Evolutionary conservation across 1,284 basidiomycete species (phyloP).

Genomic region (Ceratobasidium sp.): DNA sequence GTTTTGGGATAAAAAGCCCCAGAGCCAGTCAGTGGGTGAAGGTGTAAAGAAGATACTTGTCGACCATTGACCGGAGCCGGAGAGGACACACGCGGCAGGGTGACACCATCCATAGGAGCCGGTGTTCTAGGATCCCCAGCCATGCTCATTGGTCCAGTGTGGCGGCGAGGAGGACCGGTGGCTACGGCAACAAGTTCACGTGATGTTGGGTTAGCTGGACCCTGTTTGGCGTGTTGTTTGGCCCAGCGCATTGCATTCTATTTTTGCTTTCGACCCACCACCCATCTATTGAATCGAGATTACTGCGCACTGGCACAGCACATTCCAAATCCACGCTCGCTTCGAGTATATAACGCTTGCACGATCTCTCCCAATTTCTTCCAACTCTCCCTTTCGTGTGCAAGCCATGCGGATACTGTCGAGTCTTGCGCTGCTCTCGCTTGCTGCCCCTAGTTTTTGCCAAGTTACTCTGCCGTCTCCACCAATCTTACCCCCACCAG

Average conservation of each 20-base stretch:
- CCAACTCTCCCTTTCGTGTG: neutral
- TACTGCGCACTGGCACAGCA: neutral
- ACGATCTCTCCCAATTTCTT: neutral
- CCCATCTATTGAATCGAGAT: constrained; percentile 1
- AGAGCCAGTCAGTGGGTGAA: constrained; percentile 40
- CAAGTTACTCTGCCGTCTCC: constrained; percentile 75
- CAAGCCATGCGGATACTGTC: constrained; percentile 28
- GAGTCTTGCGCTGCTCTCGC: constrained; percentile 12
- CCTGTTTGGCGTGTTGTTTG: constrained; percentile 9
- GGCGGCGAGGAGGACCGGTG: constrained; percentile 27
- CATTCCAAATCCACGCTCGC: constrained; percentile 18
- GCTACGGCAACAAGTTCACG: constrained; percentile 11
- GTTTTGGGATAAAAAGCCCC: constrained; percentile 44
- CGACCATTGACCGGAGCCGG: constrained; percentile 10
- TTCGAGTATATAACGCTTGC: constrained; percentile 10
- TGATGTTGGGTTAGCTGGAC: neutral
- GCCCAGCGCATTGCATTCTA: neutral
- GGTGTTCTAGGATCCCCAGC: constrained; percentile 1
- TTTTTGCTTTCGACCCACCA: constrained; percentile 25
- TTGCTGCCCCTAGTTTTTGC: constrained; percentile 50
- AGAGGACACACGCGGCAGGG: constrained; percentile 1
- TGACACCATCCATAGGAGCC: constrained; percentile 11
- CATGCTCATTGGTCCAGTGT: constrained; percentile 20
- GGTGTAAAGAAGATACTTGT: constrained; percentile 20
- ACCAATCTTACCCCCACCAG: constrained; percentile 73